phyloP scores from a whole-genome alignment of 139 green algal species.

The Dunaliella primolecta region DNA sequence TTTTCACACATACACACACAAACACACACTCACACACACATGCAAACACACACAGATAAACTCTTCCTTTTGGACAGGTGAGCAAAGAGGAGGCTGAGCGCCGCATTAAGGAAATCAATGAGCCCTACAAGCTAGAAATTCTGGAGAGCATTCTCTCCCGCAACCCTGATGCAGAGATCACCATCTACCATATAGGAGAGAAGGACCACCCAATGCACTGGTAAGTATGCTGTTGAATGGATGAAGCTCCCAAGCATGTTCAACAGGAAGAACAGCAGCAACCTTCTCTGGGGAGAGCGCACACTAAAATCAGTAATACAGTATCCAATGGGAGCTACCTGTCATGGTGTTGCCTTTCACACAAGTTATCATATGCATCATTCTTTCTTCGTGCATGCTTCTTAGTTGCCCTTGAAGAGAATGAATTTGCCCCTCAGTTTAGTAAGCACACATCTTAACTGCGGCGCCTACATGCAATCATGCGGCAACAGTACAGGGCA shows the following conservation, averaged over 20 bases:
- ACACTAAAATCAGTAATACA: not conserved
- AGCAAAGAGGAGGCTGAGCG: slow-evolving; percentile 68
- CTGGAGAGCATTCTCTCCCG: slow-evolving; percentile 77
- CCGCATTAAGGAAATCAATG: slow-evolving; percentile 77
- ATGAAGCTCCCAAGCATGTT: too few species aligned
- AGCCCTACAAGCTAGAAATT: slow-evolving; percentile 98
- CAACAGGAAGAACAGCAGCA: too few species aligned
- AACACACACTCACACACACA: slow-evolving; percentile 1
- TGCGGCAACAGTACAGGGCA: too few species aligned
- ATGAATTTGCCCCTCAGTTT: too few species aligned
- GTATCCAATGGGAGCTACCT: not conserved
- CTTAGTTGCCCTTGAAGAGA: too few species aligned
- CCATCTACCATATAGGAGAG: slow-evolving; percentile 96
- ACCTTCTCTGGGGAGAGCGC: too few species aligned
- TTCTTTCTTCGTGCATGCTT: too few species aligned
- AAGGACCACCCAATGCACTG: slow-evolving; percentile 56
- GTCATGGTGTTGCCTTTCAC: too few species aligned
- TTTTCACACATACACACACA: not conserved
- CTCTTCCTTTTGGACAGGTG: slow-evolving; percentile 38
- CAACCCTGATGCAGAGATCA: slow-evolving; percentile 83
- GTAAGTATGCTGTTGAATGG: slow-evolving; percentile 9
- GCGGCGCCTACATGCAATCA: too few species aligned
- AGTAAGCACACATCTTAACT: too few species aligned
- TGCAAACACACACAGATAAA: not conserved
- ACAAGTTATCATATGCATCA: too few species aligned